These are phyloP conservation scores for Haberlea rhodopensis DNA, from an alignment of 257 asterid species.

Conservation along the genomic window DNA sequence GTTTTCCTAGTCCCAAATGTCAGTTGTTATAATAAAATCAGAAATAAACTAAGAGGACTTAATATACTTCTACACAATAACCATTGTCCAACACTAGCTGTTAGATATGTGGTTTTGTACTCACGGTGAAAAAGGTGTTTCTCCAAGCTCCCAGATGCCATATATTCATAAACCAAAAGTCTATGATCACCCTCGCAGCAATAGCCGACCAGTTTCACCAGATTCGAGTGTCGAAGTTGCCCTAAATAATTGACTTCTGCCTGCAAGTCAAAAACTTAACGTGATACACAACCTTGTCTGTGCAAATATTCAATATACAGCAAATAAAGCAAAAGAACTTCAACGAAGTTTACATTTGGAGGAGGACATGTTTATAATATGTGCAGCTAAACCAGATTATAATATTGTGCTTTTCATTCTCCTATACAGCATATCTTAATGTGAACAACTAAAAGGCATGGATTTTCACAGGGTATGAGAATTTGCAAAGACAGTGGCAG, in stretches of 20 bases:
- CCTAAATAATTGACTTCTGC: conserved; percentile 93
- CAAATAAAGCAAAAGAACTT: background rate
- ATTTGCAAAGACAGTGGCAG: too few species aligned
- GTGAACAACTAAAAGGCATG: background rate
- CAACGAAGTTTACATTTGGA: background rate
- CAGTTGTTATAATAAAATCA: conserved; percentile 5
- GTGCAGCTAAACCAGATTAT: background rate
- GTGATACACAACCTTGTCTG: conserved; percentile 22
- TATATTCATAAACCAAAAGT: conserved; percentile 85
- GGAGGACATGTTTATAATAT: background rate
- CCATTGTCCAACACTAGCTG: background rate
- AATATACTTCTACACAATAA: background rate
- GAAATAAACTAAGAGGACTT: conserved; percentile 8
- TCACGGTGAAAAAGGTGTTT: conserved; percentile 76
- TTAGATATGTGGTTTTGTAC: conserved; percentile 30
- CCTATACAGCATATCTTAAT: background rate
- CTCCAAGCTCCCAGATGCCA: conserved; percentile 95
- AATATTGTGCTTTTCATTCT: background rate
- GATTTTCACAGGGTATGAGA: background rate
- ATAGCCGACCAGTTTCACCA: conserved; percentile 85
- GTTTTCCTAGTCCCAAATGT: background rate
- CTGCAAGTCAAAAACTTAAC: conserved; percentile 42
- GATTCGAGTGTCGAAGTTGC: conserved; percentile 74
- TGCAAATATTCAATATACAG: background rate
- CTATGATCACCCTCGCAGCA: conserved; percentile 91